Evolutionary conservation across 2,329 filamentous ascomycete species (phyloP), one percentile per base, ranked within the genome.

Genomic region (Trichoderma hamatum): DNA sequence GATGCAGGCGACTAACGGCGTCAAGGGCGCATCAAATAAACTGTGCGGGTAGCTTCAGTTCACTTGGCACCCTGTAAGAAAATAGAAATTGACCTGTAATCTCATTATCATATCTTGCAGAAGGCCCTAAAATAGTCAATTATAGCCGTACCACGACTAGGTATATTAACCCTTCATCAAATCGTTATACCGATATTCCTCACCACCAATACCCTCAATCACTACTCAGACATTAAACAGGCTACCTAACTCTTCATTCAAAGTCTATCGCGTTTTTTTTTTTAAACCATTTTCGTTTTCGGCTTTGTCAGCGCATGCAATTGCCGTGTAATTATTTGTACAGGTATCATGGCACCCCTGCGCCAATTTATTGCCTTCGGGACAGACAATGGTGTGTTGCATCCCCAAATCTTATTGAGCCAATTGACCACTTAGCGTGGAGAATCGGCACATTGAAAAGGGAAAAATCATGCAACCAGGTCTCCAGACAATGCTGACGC

Each of bases 351-450:
- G 62, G 16, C 51, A 21, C 34, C 34, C 36, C 19, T 58, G 36
- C 62, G 36, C 39, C 60, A 69, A 52, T 69, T 69, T 52, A 52
- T 69, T 43, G 61, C 58, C 61, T 66, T 69, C 13, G 60, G 67
- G 28, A 66, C 67, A 13, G 51, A 69, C 19, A 69, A 59, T 58
- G 67, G 61, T 69, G 55, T 51, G 67, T 59, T 59, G 26, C 62
- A 59, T 58, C 54, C 16, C 21, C 32, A 34, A 28, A 30, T 14
- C 24, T 51, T 30, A 49, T 10, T 34, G 6, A 32, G 7, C 13
- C 21, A 13, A 36, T 43, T n/a, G 34, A 43, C 26, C 21, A n/a
- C 16, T 21, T 43, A 14, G 28, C 52, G 26, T 19, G 21, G 14
- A 24, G 14, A 59, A 43, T n/a, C 21, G 36, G 26, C 52, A 34